Evolutionary conservation across 768 basidiomycete genomes (phyloP).

Genomic region (Pleurotus eryngii): DNA sequence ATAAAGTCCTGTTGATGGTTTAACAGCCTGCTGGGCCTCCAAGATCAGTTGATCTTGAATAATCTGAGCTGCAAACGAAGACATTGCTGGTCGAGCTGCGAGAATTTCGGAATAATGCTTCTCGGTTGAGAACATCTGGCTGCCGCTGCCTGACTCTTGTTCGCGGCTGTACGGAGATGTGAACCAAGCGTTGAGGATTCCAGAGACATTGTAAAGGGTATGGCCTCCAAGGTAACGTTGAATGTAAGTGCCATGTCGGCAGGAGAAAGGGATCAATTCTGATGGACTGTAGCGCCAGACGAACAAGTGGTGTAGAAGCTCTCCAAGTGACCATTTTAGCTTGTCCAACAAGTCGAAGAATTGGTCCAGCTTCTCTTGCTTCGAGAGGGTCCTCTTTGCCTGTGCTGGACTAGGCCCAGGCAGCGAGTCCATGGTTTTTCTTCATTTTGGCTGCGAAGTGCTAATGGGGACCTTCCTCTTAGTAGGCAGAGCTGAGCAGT

Average conservation of each 20-base stretch:
- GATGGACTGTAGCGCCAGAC: not conserved
- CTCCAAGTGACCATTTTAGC: slow-evolving; percentile 13
- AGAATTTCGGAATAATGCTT: slow-evolving; percentile 16
- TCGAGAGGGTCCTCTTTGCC: no score
- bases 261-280: not conserved
- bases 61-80: slow-evolving; percentile 27
- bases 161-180: slow-evolving; percentile 2
- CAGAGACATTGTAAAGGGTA: not conserved
- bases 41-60: slow-evolving; percentile 14
- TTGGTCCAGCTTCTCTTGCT: slow-evolving; percentile 10
- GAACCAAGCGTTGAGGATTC: slow-evolving; percentile 11
- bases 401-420: no score
- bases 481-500: no score
- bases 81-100: slow-evolving; percentile 20
- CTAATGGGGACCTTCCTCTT: no score
- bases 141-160: not conserved
- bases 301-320: slow-evolving; percentile 11
- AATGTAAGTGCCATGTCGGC: not conserved
- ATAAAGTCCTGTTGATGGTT: no score
- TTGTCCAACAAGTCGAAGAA: not conserved
- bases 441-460: no score
- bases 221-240: slow-evolving; percentile 4
- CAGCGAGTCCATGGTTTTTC: no score
- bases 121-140: slow-evolving; percentile 12
- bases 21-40: slow-evolving; percentile 15